Conservation (phyloP, 2,329 filamentous ascomycete genomes). For the Magnaporthiopsis incrustans region DNA sequence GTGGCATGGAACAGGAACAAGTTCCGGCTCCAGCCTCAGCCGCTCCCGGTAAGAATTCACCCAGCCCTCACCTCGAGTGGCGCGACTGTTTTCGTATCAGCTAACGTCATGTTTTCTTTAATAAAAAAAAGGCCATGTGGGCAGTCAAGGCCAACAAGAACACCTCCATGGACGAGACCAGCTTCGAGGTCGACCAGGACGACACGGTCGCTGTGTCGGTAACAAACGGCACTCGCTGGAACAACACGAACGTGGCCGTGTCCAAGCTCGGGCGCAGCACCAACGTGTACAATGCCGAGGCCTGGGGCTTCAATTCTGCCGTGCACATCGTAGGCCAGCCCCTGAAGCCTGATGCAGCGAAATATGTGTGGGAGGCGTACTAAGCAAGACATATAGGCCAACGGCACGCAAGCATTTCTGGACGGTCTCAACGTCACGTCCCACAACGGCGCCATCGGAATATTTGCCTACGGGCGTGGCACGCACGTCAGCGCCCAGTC, state of each 20-base stretch:
- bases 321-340: constrained; percentile 1
- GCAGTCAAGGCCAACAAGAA: neutral
- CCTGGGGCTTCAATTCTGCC: constrained; percentile 6
- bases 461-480: neutral
- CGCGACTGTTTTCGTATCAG: neutral
- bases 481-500: neutral
- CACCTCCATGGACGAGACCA: neutral
- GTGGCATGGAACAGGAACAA: neutral
- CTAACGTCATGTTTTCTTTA: neutral
- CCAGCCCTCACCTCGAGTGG: neutral
- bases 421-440: neutral
- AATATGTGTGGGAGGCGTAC: neutral
- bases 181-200: neutral
- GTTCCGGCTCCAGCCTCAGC: neutral
- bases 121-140: neutral
- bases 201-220: neutral
- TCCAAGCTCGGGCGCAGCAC: constrained; percentile 2
- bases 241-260: neutral
- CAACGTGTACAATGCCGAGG: neutral
- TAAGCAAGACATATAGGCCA: neutral
- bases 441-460: constrained; percentile 1
- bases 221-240: neutral
- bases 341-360: neutral
- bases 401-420: neutral
- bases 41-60: neutral